phyloP scores from a whole-genome alignment of 2,329 filamentous ascomycete species.

The Thelonectria olida region DNA sequence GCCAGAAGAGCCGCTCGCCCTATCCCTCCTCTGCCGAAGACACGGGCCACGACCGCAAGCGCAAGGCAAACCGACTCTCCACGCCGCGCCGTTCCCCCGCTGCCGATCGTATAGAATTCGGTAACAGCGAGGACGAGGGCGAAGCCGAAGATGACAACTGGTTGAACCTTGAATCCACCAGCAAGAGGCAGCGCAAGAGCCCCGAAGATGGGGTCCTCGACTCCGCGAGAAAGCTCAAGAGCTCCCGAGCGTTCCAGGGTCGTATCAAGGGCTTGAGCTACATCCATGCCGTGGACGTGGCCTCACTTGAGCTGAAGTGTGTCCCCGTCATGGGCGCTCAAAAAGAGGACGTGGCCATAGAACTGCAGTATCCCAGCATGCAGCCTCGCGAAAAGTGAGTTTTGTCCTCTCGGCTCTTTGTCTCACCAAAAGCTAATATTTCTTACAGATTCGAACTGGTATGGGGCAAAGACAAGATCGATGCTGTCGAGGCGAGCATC shows the following conservation, averaged over 20 bases:
- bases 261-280: slow-evolving; percentile 55
- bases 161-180: slow-evolving; percentile 56
- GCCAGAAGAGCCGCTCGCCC: slow-evolving; percentile 53
- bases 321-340: slow-evolving; percentile 59
- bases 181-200: slow-evolving; percentile 58
- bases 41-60: slow-evolving; percentile 55
- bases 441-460: slow-evolving; percentile 68
- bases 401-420: not conserved
- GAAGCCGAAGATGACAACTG: slow-evolving; percentile 64
- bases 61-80: slow-evolving; percentile 53
- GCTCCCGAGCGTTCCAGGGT: slow-evolving; percentile 56
- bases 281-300: slow-evolving; percentile 68
- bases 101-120: slow-evolving; percentile 59
- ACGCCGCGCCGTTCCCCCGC: slow-evolving; percentile 53
- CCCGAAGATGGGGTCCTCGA: slow-evolving; percentile 54
- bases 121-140: slow-evolving; percentile 51
- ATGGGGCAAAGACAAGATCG: slow-evolving; percentile 80
- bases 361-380: slow-evolving; percentile 85
- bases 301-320: slow-evolving; percentile 60
- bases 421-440: slow-evolving; percentile 27
- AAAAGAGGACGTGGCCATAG: slow-evolving; percentile 66
- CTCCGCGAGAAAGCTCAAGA: slow-evolving; percentile 56
- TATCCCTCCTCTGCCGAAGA: slow-evolving; percentile 53
- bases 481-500: slow-evolving; percentile 78
- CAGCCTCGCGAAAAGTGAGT: slow-evolving; percentile 73